Evolutionary conservation across 2,329 filamentous ascomycete species (phyloP), one percentile per base, ranked within the genome.

Genomic region (Ophiostoma perfectum): DNA sequence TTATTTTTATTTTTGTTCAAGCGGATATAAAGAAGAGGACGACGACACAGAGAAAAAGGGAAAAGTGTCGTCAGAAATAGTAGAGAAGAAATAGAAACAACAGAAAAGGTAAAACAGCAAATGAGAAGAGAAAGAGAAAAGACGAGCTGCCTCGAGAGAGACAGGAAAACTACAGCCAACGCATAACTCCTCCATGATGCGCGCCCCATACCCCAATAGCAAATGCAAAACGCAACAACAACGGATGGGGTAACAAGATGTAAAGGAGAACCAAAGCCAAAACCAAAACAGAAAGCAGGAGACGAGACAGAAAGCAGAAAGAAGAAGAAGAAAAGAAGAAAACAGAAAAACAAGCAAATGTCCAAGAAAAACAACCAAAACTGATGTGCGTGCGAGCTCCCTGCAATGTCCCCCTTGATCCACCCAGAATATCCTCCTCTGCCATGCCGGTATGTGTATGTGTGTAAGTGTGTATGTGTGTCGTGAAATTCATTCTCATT

Each of bases 341-440:
- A 36, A 16, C 41, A 47, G 11, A 18, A 47, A 38, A 65, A 65
- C n/a, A 44, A 67, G 49, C 41, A 62, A 63, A 63, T 63, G 52
- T 64, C 66, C 44, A 58, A 44, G 18, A 44, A 64, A 63, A 44
- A 9, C 27, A 27, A 27, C 38, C 8, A 42, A 64, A 64, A 36
- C 27, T 16, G 47, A 41, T 65, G 42, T 36, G 41, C 63, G 27
- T 27, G 27, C 38, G 36, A 64, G 3, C 60, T 39, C 60, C 27
- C 38, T 39, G 14, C 16, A 18, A 55, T 55, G 49, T 16, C 8
- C 49, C 38, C 55, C 27, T 9, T 14, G 42, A 44, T 44, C 42
- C 42, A 44, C 11, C 42, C 42, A 8, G 42, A 5, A 14, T 9
- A 60, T 16, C 55, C 55, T 16, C 11, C 55, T 60, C 55, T 39